phyloP scores from a whole-genome alignment of 352 stramenopile species.

The Globisporangium rhizosaccharum region DNA sequence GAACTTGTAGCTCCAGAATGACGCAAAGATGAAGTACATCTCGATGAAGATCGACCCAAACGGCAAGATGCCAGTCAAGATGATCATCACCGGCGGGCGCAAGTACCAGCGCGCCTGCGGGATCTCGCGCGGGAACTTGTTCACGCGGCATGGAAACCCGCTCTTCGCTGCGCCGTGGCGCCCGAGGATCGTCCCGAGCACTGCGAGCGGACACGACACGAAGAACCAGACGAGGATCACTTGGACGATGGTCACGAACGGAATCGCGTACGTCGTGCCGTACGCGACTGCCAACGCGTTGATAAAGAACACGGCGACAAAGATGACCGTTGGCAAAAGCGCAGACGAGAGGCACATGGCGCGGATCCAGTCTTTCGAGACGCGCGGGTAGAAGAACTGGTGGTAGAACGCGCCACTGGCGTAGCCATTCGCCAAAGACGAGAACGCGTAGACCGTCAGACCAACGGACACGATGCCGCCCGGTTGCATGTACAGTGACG shows the following conservation, averaged over 20 bases:
- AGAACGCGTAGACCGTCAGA: constrained; percentile 93
- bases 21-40: constrained; percentile 99
- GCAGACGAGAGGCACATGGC: constrained; percentile 81
- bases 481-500: constrained; percentile 95
- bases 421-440: constrained; percentile 86
- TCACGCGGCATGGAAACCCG: constrained; percentile 91
- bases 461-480: constrained; percentile 95
- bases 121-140: constrained; percentile 94
- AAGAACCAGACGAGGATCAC: constrained; percentile 97
- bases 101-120: constrained; percentile 79
- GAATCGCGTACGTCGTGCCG: constrained; percentile 82
- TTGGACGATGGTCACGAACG: constrained; percentile 82
- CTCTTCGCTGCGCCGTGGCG: constrained; percentile 89
- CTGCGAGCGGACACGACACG: constrained; percentile 93
- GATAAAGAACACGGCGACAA: constrained; percentile 87
- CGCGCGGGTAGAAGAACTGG: constrained; percentile 89
- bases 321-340: constrained; percentile 71
- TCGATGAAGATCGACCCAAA: constrained; percentile 99
- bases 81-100: constrained; percentile 85
- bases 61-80: constrained; percentile 94
- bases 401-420: constrained; percentile 88
- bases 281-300: constrained; percentile 79
- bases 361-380: constrained; percentile 88
- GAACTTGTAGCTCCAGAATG: constrained; percentile 99
- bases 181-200: constrained; percentile 96